Conservation (phyloP, 345 rosid species). For the Kandelia obovata region DNA sequence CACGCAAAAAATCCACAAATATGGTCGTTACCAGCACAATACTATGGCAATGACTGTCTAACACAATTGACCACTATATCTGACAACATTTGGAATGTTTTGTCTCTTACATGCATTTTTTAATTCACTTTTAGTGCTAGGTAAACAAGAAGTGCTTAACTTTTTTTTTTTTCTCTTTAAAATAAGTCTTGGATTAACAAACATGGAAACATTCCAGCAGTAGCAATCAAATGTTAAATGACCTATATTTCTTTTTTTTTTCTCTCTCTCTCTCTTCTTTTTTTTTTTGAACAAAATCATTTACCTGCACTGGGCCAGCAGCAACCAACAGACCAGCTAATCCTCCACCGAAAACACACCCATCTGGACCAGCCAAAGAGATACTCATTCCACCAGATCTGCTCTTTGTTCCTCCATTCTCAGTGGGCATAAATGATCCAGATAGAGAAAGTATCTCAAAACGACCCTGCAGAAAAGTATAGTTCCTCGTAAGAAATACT, state of each 20-base stretch:
- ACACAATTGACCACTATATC: not conserved
- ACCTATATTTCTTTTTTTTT: too few species aligned
- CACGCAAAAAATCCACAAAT: constrained; percentile 2
- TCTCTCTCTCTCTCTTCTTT: not conserved
- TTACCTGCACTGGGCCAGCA: constrained; percentile 93
- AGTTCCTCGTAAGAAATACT: not conserved
- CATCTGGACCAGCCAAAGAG: constrained; percentile 88
- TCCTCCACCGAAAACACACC: constrained; percentile 90
- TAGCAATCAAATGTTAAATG: too few species aligned
- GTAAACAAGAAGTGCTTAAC: not conserved
- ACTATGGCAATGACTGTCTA: not conserved
- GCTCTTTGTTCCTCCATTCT: constrained; percentile 69
- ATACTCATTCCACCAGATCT: constrained; percentile 97
- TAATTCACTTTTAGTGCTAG: too few species aligned
- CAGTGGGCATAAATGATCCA: constrained; percentile 72
- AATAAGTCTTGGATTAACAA: too few species aligned
- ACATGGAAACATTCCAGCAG: too few species aligned
- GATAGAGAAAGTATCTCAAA: constrained; percentile 96
- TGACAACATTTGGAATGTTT: too few species aligned
- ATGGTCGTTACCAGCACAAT: not conserved
- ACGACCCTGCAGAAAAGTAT: constrained; percentile 51
- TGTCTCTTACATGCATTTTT: too few species aligned
- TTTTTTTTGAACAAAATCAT: not conserved
- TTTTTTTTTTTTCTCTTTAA: too few species aligned
- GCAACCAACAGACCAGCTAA: constrained; percentile 86